These are phyloP conservation scores for Arthrobotrys sinensis DNA, from an alignment of 2,329 filamentous ascomycete species.

Conservation along the genomic window DNA sequence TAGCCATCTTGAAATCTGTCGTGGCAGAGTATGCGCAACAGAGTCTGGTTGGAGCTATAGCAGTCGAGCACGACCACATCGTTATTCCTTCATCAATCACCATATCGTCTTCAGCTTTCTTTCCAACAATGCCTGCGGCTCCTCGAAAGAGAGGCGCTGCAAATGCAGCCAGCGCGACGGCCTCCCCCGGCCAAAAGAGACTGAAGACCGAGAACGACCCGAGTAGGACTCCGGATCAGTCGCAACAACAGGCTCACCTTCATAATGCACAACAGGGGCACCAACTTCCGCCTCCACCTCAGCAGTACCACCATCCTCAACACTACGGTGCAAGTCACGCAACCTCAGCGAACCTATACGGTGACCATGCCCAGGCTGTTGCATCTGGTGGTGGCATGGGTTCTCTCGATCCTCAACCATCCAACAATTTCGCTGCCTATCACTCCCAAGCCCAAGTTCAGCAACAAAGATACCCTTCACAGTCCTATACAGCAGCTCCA, in stretches of 20 bases:
- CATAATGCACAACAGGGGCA: conserved; percentile 50
- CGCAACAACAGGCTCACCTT: conserved; percentile 55
- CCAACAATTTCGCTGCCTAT: conserved; percentile 47
- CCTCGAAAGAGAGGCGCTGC: conserved; percentile 53
- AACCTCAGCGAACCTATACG: conserved; percentile 46
- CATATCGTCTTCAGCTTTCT: conserved; percentile 30
- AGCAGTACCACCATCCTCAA: conserved; percentile 57
- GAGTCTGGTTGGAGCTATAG: conserved; percentile 33
- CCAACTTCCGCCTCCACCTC: conserved; percentile 50
- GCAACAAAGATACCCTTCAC: conserved; percentile 46
- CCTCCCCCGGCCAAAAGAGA: conserved; percentile 54
- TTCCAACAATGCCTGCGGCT: conserved; percentile 50
- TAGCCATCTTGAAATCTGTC: conserved; percentile 39
- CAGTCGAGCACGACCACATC: conserved; percentile 18
- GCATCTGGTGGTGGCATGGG: conserved; percentile 43
- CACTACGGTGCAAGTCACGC: conserved; percentile 51
- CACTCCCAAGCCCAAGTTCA: conserved; percentile 50
- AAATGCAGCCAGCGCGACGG: conserved; percentile 44
- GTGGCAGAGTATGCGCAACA: conserved; percentile 48
- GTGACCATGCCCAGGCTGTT: conserved; percentile 49
- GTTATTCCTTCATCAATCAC: conserved; percentile 34
- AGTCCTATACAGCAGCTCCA: conserved; percentile 50
- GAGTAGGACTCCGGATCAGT: conserved; percentile 57
- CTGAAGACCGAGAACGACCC: conserved; percentile 51
- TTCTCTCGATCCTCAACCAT: conserved; percentile 39